These are phyloP conservation scores for Termitomyces sp. DNA, from an alignment of 768 basidiomycete genomes.

Conservation along the genomic window DNA sequence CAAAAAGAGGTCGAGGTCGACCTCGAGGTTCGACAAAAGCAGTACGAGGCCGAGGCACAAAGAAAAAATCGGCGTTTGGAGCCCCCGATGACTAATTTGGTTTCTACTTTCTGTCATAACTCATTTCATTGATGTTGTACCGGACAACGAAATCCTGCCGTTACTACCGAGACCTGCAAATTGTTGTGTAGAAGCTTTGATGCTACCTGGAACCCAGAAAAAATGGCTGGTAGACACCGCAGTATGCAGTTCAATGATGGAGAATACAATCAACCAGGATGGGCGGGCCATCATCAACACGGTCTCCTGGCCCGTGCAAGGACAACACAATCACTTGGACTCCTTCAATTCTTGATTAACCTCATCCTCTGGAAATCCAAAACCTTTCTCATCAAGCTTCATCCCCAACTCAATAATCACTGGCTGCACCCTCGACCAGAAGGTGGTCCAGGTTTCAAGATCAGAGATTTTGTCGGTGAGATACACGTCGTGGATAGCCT, in stretches of 20 bases:
- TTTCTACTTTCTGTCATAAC: neutral
- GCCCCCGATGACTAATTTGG: slow-evolving; percentile 25
- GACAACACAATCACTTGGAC: neutral
- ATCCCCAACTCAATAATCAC: slow-evolving; percentile 18
- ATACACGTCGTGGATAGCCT: slow-evolving; percentile 19
- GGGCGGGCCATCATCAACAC: too few species aligned
- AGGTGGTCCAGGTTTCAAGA: slow-evolving; percentile 15
- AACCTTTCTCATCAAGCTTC: slow-evolving; percentile 22
- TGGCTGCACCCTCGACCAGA: slow-evolving; percentile 23
- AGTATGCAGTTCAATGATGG: neutral
- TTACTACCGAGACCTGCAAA: too few species aligned
- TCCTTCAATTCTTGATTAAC: slow-evolving; percentile 4
- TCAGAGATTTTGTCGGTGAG: slow-evolving; percentile 9
- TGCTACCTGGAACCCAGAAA: neutral
- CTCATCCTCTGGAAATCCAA: slow-evolving; percentile 20
- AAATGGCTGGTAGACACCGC: neutral
- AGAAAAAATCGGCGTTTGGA: slow-evolving; percentile 33
- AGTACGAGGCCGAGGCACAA: slow-evolving; percentile 25
- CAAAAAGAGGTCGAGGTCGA: slow-evolving; percentile 20
- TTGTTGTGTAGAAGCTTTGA: neutral
- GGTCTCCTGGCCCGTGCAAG: neutral
- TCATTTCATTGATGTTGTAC: neutral
- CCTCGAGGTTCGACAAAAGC: slow-evolving; percentile 17
- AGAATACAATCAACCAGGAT: neutral
- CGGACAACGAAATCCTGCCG: neutral